Base-by-base conservation (phyloP, 495 filamentous ascomycete species). In the Collariella sp. region DNA sequence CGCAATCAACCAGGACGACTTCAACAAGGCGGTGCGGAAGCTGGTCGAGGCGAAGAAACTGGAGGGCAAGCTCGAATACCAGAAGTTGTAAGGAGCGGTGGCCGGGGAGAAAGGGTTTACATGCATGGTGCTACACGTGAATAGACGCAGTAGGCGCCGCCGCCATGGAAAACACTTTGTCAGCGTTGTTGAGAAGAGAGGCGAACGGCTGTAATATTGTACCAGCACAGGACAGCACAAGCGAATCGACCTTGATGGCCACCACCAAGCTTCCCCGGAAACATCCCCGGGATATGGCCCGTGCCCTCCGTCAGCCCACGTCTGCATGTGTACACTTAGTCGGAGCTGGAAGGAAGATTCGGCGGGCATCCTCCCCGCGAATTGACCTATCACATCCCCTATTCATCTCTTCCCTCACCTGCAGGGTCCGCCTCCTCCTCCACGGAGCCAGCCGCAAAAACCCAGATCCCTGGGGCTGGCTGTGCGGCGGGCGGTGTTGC, bases 1-100 rank as follows among this genome's bases (percentile, higher is more conserved):
- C 61, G 80, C 90, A 20, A 85, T 99, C 70, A 96, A 85, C 72
- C 94, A 97, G 68, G 94, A 99, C 62, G 94, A 99, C 67, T 95
- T 97, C 82, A 96, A 95, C 77, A 94, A 94, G 72, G 93, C 94
- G 7, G 94, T 97, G 44, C 83, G 94, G 49, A 97, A 97, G 79
- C 83, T 99, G 60, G 89, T 86, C 15, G 94, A 99, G 71, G 79
- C 88, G 33, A 99, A 99, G 87, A 99, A 99, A 72, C 70, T 97
- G 56, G 94, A 97, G 70, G 94, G 93, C 72, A 95, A 95, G 75
- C 77, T 95, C 46, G 93, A 98, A 68, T 98, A 98, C 74, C 83
- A 95, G 79, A 96, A 97, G 76, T 75, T 98, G 72, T 98, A 84
- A 74, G 18, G 36, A 22, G 16, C 7, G 12, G 15, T 12, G 39